phyloP scores from a whole-genome alignment of 306 rosid species.

The Vigna radiata region DNA sequence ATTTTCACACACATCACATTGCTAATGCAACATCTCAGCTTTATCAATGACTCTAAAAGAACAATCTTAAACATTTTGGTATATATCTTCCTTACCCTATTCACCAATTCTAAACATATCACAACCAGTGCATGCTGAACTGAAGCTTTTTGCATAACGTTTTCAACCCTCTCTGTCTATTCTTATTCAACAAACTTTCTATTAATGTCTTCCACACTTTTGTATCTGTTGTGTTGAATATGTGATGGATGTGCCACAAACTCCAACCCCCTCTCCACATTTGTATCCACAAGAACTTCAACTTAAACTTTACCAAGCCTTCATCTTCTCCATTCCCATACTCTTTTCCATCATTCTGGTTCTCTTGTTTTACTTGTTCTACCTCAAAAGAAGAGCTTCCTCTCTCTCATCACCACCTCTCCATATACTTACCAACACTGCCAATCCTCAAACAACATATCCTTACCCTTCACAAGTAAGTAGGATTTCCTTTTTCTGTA shows the following conservation, averaged over 20 bases:
- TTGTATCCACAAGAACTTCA: slow-evolving; percentile 81
- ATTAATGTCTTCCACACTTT: slow-evolving; percentile 4
- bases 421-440: slow-evolving; percentile 48
- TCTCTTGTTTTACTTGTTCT: slow-evolving; percentile 80
- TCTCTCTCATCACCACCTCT: slow-evolving; percentile 59
- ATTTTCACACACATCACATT: background rate
- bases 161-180: slow-evolving; percentile 34
- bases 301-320: slow-evolving; percentile 88
- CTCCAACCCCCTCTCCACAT: slow-evolving; percentile 58
- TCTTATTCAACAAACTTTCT: slow-evolving; percentile 24
- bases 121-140: too few relatives aligned
- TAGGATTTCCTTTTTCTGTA: background rate
- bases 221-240: slow-evolving; percentile 17
- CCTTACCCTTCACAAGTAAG: slow-evolving; percentile 58
- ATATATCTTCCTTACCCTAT: slow-evolving; percentile 7
- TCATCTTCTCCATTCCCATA: slow-evolving; percentile 89
- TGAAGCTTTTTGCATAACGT: slow-evolving; percentile 25
- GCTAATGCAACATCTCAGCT: slow-evolving; percentile 1
- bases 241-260: slow-evolving; percentile 63
- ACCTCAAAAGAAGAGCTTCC: slow-evolving; percentile 86
- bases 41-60: background rate
- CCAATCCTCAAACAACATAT: slow-evolving; percentile 46
- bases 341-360: slow-evolving; percentile 82
- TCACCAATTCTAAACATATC: background rate
- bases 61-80: slow-evolving; percentile 8